Evolutionary conservation across 148 eudicot species (phyloP).

Genomic region (Camellia japonica): DNA sequence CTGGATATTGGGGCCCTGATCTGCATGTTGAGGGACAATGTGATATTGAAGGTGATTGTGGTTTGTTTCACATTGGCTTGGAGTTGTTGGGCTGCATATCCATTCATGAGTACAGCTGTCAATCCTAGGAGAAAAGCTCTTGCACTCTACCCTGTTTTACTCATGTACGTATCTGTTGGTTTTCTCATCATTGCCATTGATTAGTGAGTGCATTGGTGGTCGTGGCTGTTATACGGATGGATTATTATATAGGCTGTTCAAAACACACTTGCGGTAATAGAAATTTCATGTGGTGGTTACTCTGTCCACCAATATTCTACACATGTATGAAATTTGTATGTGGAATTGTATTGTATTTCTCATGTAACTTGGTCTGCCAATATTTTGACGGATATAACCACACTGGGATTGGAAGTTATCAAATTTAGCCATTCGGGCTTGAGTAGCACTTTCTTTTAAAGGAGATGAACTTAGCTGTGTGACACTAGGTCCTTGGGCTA

Average conservation of each 20-base stretch:
- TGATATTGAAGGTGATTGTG: conserved; percentile 63
- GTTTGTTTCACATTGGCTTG: conserved; percentile 85
- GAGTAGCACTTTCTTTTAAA: background rate
- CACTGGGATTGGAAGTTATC: background rate
- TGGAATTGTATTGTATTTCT: background rate
- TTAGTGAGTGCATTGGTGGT: conserved; percentile 20
- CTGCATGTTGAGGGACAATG: conserved; percentile 86
- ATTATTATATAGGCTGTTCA: conserved; percentile 12
- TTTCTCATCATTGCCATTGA: conserved; percentile 95
- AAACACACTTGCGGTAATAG: background rate
- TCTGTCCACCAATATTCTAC: background rate
- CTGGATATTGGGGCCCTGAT: conserved; percentile 84
- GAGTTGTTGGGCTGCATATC: conserved; percentile 99
- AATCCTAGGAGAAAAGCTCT: conserved; percentile 95
- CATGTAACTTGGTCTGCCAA: background rate
- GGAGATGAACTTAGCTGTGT: too few relatives aligned
- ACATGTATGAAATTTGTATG: conserved; percentile 7
- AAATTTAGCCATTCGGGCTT: conserved; percentile 1
- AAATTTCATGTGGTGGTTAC: conserved; percentile 3
- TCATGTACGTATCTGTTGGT: conserved; percentile 97
- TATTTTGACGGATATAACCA: background rate
- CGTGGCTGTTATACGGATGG: background rate
- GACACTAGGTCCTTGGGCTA: too few relatives aligned
- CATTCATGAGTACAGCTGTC: conserved; percentile 96
- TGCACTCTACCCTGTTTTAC: conserved; percentile 92